A percentile compares a stretch with the other conserved stretches of the same genome.
phyloP scores from a whole-genome alignment of 2,329 filamentous ascomycete genomes.

The Chrysoporthe deuterocubensis region DNA sequence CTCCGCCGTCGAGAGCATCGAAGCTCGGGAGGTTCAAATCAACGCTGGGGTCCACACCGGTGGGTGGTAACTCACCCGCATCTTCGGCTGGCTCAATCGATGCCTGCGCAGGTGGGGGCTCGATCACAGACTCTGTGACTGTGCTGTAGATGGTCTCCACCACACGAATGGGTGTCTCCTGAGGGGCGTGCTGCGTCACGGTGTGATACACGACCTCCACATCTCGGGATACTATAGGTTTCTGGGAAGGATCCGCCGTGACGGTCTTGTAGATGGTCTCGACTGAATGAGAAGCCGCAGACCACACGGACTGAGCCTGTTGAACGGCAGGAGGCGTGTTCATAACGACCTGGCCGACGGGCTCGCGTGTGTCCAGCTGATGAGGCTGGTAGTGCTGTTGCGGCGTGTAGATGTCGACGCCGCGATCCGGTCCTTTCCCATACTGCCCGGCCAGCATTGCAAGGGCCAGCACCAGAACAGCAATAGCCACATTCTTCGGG shows the following conservation, averaged over 20 bases:
- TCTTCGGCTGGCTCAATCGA: slow-evolving; percentile 13
- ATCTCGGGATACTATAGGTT: slow-evolving; percentile 12
- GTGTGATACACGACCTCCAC: slow-evolving; percentile 24
- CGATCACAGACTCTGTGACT: slow-evolving; percentile 23
- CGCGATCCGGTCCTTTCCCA: slow-evolving; percentile 36
- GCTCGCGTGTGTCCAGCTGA: slow-evolving; percentile 24
- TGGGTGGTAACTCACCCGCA: slow-evolving; percentile 26
- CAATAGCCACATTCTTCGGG: slow-evolving; percentile 63
- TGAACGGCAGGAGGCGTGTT: slow-evolving; percentile 15
- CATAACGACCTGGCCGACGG: slow-evolving; percentile 21
- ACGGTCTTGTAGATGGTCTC: slow-evolving; percentile 27
- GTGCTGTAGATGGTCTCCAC: slow-evolving; percentile 30
- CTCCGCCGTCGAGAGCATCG: slow-evolving; percentile 1
- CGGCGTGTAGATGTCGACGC: slow-evolving; percentile 28
- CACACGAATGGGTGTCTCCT: slow-evolving; percentile 22
- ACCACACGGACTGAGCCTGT: slow-evolving; percentile 7
- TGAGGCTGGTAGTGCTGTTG: slow-evolving; percentile 25
- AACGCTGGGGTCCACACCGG: slow-evolving; percentile 24
- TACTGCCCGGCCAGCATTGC: slow-evolving; percentile 48
- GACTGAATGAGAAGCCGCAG: slow-evolving; percentile 7
- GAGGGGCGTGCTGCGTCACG: slow-evolving; percentile 12
- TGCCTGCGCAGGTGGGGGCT: slow-evolving; percentile 8
- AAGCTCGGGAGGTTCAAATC: slow-evolving; percentile 20
- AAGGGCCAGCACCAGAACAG: slow-evolving; percentile 57
- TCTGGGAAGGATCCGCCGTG: slow-evolving; percentile 3